Evolutionary conservation across 257 asterid genomes (phyloP).

Genomic region (Prunella vulgaris): DNA sequence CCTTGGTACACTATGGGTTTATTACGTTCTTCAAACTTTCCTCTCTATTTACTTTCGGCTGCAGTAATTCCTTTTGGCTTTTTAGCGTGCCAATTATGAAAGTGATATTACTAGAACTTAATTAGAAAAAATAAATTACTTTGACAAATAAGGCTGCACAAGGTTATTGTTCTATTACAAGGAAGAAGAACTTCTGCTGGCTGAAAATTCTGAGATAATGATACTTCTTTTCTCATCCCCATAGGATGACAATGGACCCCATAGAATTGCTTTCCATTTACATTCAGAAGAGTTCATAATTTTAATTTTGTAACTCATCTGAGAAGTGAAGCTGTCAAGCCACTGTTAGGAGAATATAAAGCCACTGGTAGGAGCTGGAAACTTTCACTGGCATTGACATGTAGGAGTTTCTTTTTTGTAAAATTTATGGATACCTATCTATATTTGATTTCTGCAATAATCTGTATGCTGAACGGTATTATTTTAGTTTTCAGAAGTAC

Average conservation of each 20-base stretch:
- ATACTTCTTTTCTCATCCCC: background rate
- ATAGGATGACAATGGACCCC: background rate
- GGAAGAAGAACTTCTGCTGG: background rate
- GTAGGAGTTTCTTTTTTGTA: constrained; percentile 7
- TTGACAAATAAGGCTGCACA: background rate
- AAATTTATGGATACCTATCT: background rate
- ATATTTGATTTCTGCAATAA: background rate
- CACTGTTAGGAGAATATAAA: background rate
- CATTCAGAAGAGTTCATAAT: background rate
- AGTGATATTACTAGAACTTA: background rate
- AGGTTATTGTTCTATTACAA: background rate
- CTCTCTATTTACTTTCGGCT: background rate
- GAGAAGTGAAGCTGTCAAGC: background rate
- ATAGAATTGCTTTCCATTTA: background rate
- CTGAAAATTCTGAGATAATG: background rate
- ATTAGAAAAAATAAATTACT: background rate
- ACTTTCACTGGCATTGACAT: constrained; percentile 1
- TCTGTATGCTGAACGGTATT: background rate
- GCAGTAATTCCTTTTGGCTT: background rate
- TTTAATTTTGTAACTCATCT: background rate
- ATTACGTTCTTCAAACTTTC: background rate
- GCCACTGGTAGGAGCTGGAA: constrained; percentile 1
- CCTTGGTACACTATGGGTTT: background rate
- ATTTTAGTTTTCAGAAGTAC: background rate
- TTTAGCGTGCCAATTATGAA: background rate